Conservation (phyloP, 192 early-diverging fungal genomes). For the Coemansia sp. region DNA sequence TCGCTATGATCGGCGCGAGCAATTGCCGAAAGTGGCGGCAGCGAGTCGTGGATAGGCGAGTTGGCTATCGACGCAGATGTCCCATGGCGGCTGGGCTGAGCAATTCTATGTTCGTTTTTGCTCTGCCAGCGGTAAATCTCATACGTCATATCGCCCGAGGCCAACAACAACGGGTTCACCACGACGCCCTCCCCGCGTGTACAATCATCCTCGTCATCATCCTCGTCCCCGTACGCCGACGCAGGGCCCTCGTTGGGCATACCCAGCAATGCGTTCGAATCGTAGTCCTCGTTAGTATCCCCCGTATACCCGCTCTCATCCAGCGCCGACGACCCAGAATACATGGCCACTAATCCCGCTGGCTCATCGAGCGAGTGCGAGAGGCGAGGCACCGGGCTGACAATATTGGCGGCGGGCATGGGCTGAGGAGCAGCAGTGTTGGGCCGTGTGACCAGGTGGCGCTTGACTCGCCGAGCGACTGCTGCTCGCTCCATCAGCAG, state of each 20-base stretch:
- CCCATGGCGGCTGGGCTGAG: constrained; percentile 5
- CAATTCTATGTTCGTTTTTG: constrained; percentile 53
- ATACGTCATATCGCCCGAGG: constrained; percentile 80
- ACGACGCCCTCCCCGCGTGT: constrained; percentile 27
- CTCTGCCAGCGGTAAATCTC: constrained; percentile 93
- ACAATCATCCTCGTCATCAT: constrained; percentile 11
- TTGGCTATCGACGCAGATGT: not conserved
- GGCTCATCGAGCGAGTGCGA: constrained; percentile 12
- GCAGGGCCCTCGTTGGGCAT: constrained; percentile 39
- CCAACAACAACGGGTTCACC: constrained; percentile 60
- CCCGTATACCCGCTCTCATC: constrained; percentile 52
- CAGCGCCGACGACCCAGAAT: not conserved
- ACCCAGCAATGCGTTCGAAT: constrained; percentile 11
- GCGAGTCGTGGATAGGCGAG: not conserved
- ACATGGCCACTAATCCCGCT: not conserved
- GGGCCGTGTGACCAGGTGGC: constrained; percentile 71
- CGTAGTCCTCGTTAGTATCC: constrained; percentile 45
- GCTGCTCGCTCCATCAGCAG: constrained; percentile 49
- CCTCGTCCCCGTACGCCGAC: constrained; percentile 45
- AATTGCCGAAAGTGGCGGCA: constrained; percentile 6
- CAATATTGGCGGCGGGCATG: constrained; percentile 2
- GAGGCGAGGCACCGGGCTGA: constrained; percentile 7
- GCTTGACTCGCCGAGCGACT: constrained; percentile 68
- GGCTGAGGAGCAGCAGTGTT: constrained; percentile 5
- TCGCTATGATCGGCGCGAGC: constrained; percentile 17